Percentiles rank a stretch among this genome's conserved stretches.
These are phyloP conservation scores for Pelargonium exstipulatum DNA, from an alignment of 441 rosid genomes.

Conservation along the genomic window DNA sequence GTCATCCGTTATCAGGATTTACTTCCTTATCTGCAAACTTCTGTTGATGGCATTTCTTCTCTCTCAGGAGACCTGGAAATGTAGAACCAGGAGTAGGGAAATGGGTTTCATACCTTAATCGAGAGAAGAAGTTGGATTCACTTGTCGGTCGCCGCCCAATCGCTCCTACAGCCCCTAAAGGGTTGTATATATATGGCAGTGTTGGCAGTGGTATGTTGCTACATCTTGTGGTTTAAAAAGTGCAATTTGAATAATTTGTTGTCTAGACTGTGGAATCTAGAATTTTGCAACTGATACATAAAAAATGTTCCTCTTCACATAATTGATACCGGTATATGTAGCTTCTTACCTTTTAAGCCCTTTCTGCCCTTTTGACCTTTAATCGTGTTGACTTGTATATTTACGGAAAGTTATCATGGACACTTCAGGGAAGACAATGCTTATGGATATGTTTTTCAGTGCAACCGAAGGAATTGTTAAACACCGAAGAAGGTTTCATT, in stretches of 20 bases:
- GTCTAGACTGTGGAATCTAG: constrained; percentile 9
- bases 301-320: background rate
- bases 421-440: constrained; percentile 83
- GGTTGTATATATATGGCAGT: constrained; percentile 80
- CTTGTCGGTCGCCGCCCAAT: constrained; percentile 62
- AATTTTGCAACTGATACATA: constrained; percentile 6
- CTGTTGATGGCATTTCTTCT: constrained; percentile 12
- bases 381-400: constrained; percentile 13
- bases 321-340: background rate
- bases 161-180: constrained; percentile 79
- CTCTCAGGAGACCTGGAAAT: constrained; percentile 43
- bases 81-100: constrained; percentile 85
- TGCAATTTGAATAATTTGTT: constrained; percentile 10
- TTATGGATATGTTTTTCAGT: constrained; percentile 93
- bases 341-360: constrained; percentile 11
- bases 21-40: constrained; percentile 3
- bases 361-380: constrained; percentile 11
- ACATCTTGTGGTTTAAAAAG: constrained; percentile 8
- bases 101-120: constrained; percentile 88
- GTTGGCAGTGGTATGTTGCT: constrained; percentile 76
- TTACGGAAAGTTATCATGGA: constrained; percentile 5
- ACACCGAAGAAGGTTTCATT: constrained; percentile 70
- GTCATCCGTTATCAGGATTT: background rate
- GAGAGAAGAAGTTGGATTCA: constrained; percentile 76
- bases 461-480: constrained; percentile 58